These are phyloP conservation scores for Heliocybe sulcata DNA, from an alignment of 1,284 basidiomycete species.

Conservation along the genomic window DNA sequence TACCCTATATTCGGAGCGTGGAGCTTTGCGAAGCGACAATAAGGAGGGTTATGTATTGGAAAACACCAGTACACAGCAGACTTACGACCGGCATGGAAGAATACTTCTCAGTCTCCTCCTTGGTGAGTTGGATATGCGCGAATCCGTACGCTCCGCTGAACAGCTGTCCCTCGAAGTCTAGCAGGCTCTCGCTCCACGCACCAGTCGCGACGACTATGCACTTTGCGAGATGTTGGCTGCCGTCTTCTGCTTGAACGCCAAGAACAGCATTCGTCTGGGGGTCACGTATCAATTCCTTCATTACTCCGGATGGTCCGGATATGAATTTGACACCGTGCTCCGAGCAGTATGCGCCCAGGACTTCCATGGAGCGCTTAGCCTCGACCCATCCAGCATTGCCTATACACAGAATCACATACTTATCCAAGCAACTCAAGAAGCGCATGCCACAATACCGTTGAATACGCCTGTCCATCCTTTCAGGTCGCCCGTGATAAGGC, in stretches of 20 bases:
- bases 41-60: background rate
- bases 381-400: conserved; percentile 2
- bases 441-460: background rate
- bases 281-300: background rate
- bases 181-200: conserved; percentile 10
- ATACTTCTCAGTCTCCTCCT: background rate
- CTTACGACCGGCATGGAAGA: background rate
- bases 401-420: background rate
- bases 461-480: conserved; percentile 2
- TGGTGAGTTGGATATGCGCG: background rate
- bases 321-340: conserved; percentile 7
- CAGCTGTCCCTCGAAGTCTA: conserved; percentile 8
- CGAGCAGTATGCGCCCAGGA: background rate
- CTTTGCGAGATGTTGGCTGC: conserved; percentile 8
- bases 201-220: conserved; percentile 9
- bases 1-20: background rate
- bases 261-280: background rate
- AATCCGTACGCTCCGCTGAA: background rate
- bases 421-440: background rate
- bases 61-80: background rate
- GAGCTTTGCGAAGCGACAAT: background rate
- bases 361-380: conserved; percentile 2
- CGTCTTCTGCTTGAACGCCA: conserved; percentile 9
- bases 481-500: background rate
- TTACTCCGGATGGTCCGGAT: conserved; percentile 6